Evolutionary conservation across 2,329 filamentous ascomycete genomes (phyloP).

Genomic region (Alternaria sp.): DNA sequence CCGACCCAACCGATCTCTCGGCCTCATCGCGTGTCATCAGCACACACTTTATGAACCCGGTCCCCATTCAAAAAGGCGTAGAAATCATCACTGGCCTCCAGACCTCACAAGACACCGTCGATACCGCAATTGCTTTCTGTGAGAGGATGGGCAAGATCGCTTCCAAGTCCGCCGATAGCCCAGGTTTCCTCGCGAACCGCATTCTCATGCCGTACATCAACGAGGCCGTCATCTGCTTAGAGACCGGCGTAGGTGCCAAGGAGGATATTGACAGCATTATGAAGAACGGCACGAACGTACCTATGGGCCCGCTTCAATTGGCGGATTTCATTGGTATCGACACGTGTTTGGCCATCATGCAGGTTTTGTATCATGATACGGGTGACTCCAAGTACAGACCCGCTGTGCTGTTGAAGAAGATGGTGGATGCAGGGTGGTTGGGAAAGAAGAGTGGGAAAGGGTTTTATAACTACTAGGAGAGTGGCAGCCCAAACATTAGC

Average conservation of each 20-base stretch:
- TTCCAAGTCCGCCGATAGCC: conserved; percentile 86
- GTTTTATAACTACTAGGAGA: conserved; percentile 79
- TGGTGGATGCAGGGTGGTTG: conserved; percentile 97
- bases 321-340: conserved; percentile 98
- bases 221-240: conserved; percentile 93
- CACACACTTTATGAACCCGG: conserved; percentile 99
- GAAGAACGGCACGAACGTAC: conserved; percentile 99
- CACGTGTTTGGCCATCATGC: conserved; percentile 97
- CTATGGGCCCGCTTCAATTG: conserved; percentile 93
- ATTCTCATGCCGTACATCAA: conserved; percentile 99
- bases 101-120: conserved; percentile 82
- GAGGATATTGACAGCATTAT: conserved; percentile 98
- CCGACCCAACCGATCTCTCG: conserved; percentile 79
- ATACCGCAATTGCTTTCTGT: conserved; percentile 85
- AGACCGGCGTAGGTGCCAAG: conserved; percentile 87
- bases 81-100: conserved; percentile 97
- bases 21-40: conserved; percentile 89
- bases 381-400: conserved; percentile 96
- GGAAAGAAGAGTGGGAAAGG: conserved; percentile 98
- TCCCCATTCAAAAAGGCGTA: conserved; percentile 94
- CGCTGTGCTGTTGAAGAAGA: conserved; percentile 85
- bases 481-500: neutral
- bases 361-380: conserved; percentile 88
- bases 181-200: conserved; percentile 93
- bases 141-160: conserved; percentile 92